phyloP scores from a whole-genome alignment of 2,329 filamentous ascomycete genomes.

The Clonostachys chloroleuca region DNA sequence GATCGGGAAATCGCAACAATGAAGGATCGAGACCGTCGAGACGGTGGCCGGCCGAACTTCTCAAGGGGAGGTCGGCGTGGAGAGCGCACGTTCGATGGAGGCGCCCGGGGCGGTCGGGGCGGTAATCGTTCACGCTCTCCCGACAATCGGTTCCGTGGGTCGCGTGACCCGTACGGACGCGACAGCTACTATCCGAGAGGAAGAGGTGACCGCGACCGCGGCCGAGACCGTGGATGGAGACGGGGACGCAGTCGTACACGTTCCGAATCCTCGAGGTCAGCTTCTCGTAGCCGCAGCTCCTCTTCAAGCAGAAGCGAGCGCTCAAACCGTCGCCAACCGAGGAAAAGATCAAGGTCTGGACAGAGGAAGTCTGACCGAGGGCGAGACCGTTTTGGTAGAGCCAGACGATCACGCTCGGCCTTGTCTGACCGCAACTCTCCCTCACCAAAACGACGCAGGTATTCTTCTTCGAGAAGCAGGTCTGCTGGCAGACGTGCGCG shows the following conservation, averaged over 20 bases:
- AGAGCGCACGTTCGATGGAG: conserved; percentile 43
- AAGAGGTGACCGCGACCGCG: conserved; percentile 27
- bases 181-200: conserved; percentile 51
- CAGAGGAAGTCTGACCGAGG: conserved; percentile 12
- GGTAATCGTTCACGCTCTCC: conserved; percentile 43
- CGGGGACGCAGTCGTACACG: conserved; percentile 22
- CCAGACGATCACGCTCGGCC: conserved; percentile 22
- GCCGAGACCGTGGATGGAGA: conserved; percentile 30
- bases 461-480: conserved; percentile 41
- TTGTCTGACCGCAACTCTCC: conserved; percentile 35
- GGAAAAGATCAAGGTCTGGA: conserved; percentile 32
- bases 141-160: conserved; percentile 33
- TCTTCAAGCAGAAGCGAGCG: conserved; percentile 13
- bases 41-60: conserved; percentile 47
- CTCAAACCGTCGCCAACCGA: conserved; percentile 15
- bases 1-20: conserved; percentile 67
- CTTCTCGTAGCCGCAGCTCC: conserved; percentile 23
- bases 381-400: conserved; percentile 9
- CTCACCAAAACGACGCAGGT: conserved; percentile 43
- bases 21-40: conserved; percentile 59
- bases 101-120: conserved; percentile 31
- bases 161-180: conserved; percentile 37
- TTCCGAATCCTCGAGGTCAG: conserved; percentile 20
- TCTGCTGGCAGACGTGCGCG: conserved; percentile 29
- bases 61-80: conserved; percentile 49